Evolutionary conservation across 371 early-diverging fungal genomes (phyloP).

Genomic region (Basidiobolus meristosporus): DNA sequence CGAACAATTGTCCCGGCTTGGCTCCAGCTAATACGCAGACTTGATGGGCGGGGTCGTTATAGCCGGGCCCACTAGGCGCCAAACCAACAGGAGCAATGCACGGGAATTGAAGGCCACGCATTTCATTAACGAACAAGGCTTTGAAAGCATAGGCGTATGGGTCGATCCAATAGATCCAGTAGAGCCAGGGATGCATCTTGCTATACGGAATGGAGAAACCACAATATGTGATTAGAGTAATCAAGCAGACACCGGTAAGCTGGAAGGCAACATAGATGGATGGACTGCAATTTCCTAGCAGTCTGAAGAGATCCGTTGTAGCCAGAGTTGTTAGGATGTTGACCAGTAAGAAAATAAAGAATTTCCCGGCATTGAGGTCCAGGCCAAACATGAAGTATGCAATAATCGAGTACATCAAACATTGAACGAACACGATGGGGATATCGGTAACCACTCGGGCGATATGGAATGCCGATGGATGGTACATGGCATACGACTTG

Average conservation of each 20-base stretch:
- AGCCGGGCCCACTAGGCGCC: slow-evolving; percentile 33
- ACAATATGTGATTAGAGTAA: slow-evolving; percentile 30
- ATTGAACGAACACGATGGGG: slow-evolving; percentile 17
- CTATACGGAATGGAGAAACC: slow-evolving; percentile 41
- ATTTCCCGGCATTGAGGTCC: slow-evolving; percentile 20
- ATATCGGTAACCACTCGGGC: slow-evolving; percentile 26
- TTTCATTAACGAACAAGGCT: slow-evolving; percentile 52
- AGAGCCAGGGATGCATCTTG: slow-evolving; percentile 46
- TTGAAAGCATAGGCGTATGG: slow-evolving; percentile 50
- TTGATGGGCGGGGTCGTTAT: slow-evolving; percentile 25
- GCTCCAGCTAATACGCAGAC: slow-evolving; percentile 38
- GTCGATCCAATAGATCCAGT: slow-evolving; percentile 53
- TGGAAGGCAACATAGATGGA: slow-evolving; percentile 30
- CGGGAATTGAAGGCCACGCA: slow-evolving; percentile 28
- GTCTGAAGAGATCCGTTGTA: slow-evolving; percentile 30
- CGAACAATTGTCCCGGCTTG: slow-evolving; percentile 19
- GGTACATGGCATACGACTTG: slow-evolving; percentile 33
- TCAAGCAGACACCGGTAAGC: slow-evolving; percentile 25
- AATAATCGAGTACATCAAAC: slow-evolving; percentile 22
- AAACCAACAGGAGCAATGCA: slow-evolving; percentile 19
- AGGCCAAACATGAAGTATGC: slow-evolving; percentile 42
- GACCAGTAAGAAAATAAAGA: slow-evolving; percentile 22
- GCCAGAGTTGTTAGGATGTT: slow-evolving; percentile 19
- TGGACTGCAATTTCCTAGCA: slow-evolving; percentile 21
- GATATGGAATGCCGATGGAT: slow-evolving; percentile 28